Percentiles rank a stretch among this genome's conserved stretches.
Conservation (phyloP, 306 rosid species). For the Casuarina glauca region DNA sequence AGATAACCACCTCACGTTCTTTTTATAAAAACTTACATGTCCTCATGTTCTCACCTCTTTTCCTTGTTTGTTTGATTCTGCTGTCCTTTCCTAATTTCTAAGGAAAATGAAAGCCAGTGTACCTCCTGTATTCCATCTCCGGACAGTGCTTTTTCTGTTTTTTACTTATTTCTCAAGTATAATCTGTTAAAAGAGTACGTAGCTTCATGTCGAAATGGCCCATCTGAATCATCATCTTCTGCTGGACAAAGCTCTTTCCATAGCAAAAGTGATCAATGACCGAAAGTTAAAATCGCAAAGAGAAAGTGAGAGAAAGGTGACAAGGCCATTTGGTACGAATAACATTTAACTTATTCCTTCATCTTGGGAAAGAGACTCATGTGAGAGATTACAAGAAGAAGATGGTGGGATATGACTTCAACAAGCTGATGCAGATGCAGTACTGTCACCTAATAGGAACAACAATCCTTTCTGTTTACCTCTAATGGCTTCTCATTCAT, state of each 20-base stretch:
- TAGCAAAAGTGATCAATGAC: background rate
- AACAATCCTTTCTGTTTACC: conserved; percentile 55
- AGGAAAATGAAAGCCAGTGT: background rate
- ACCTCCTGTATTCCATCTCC: background rate
- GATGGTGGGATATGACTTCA: conserved; percentile 38
- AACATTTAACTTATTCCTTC: conserved; percentile 15
- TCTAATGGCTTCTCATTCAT: conserved; percentile 51
- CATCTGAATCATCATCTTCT: too few species aligned
- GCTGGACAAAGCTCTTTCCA: background rate
- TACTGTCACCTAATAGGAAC: conserved; percentile 52
- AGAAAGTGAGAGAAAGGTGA: background rate
- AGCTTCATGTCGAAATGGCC: too few species aligned
- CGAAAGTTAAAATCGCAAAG: background rate
- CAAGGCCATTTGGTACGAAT: conserved; percentile 8
- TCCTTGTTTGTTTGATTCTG: background rate
- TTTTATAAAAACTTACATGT: too few species aligned
- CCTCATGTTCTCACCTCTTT: too few species aligned
- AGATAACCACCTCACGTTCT: too few species aligned
- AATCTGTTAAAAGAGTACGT: too few species aligned
- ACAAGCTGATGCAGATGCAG: conserved; percentile 47
- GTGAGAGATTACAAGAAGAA: conserved; percentile 43
- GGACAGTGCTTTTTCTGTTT: background rate
- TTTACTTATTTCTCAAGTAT: background rate
- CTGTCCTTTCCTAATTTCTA: background rate
- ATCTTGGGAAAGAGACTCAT: conserved; percentile 43